phyloP scores from a whole-genome alignment of 208 protist species.

The Strigomonas galati region DNA sequence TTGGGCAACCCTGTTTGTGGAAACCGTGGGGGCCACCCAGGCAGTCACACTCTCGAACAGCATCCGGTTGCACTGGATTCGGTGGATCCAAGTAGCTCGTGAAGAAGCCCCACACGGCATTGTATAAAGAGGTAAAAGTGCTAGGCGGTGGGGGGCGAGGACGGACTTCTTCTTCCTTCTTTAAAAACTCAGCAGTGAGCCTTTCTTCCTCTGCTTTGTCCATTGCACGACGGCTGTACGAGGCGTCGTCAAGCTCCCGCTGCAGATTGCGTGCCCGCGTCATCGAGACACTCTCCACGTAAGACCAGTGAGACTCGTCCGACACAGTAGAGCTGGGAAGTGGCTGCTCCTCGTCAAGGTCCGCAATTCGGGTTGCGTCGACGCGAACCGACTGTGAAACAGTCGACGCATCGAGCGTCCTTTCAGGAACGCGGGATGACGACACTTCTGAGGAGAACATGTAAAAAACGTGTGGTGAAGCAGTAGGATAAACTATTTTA shows the following conservation, averaged over 20 bases:
- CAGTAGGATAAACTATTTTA: slow-evolving; percentile 1
- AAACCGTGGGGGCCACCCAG: background rate
- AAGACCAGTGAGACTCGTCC: too few relatives aligned
- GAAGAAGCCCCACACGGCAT: background rate
- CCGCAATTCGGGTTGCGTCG: too few relatives aligned
- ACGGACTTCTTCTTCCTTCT: too few relatives aligned
- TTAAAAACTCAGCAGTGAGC: background rate
- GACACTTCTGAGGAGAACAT: background rate
- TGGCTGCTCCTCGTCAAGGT: background rate
- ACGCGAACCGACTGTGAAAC: too few relatives aligned
- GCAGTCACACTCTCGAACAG: slow-evolving; percentile 1
- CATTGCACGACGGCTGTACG: background rate
- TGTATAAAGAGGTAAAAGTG: too few relatives aligned
- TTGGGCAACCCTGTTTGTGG: slow-evolving; percentile 4
- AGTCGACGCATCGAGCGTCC: too few relatives aligned
- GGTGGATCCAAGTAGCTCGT: background rate
- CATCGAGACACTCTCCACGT: too few relatives aligned
- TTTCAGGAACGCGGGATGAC: too few relatives aligned
- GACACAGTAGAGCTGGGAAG: background rate
- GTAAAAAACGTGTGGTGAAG: slow-evolving; percentile 6
- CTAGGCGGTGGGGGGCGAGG: too few relatives aligned
- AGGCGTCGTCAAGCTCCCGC: background rate
- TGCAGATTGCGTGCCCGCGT: too few relatives aligned
- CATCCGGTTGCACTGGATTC: background rate
- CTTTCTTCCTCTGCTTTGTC: background rate